Evolutionary conservation across 208 protist genomes (phyloP), one percentile per base, ranked within the genome.

Genomic region (Sergeia podlipaevii): DNA sequence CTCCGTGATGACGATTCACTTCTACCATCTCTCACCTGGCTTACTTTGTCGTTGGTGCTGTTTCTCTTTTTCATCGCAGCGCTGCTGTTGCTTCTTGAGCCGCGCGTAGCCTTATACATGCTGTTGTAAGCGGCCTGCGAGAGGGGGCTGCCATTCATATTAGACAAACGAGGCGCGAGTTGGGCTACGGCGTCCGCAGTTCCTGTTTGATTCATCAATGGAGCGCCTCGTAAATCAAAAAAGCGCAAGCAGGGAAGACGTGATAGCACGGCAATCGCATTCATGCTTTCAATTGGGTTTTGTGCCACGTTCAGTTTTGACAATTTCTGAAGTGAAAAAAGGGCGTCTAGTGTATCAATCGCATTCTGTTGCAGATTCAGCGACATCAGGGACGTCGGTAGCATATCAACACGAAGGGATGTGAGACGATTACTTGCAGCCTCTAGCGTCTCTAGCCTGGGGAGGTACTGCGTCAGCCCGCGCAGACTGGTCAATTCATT

Each of bases 151-250:
- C 79, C 77, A 51, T 93, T 75, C 28, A 93, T 56, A 28, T 47
- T 56, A n/a, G 74, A 58, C 17, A 93, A 60, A 26, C 70, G 70
- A 34, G 84, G 84, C 15, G 74, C 32, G 8, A 70, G 10, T 44
- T 33, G 43, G 49, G 15, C 7, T 39, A 26, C 42, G 42, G 11
- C 10, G 42, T 5, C 17, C 10, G 6, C 36, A 45, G 10, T 33
- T 43, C 36, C 6, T 30, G 39, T 3, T 26, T 38, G 21, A 50
- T 5, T 4, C 56, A 77, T 68, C 10, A 83, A 42, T 8, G 70
- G 72, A 48, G 89, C 89, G 13, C 70, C 71, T n/a, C 70, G 60
- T 15, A 89, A 8, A 38, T 93, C 85, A 21, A 93, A 71, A 21
- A 65, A 42, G 29, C 72, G 75, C 18, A 91, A 71, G n/a, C 61